These are phyloP conservation scores for Lolium perenne DNA, from an alignment of 176 grass and related monocot genomes.

Conservation along the genomic window DNA sequence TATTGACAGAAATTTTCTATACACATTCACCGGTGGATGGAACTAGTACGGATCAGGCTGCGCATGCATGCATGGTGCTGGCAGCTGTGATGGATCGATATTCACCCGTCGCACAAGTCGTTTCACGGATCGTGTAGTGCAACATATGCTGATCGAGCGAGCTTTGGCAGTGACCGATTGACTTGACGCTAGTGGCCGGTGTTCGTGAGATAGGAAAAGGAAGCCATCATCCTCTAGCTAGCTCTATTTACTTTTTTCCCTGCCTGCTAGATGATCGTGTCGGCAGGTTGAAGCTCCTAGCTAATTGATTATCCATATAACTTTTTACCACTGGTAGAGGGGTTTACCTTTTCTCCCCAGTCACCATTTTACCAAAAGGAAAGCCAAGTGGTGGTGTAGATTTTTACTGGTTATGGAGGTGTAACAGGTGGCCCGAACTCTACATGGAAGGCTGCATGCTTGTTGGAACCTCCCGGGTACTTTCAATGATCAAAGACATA, in stretches of 20 bases:
- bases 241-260: constrained; percentile 21
- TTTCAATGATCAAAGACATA: background rate
- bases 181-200: constrained; percentile 41
- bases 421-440: background rate
- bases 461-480: background rate
- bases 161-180: constrained; percentile 44
- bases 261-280: constrained; percentile 58
- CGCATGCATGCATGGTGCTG: background rate
- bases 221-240: background rate
- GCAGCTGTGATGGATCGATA: background rate
- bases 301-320: background rate
- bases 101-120: constrained; percentile 26
- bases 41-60: background rate
- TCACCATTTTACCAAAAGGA: constrained; percentile 3
- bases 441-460: background rate
- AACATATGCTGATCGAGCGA: constrained; percentile 25
- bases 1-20: too few relatives aligned
- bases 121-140: constrained; percentile 28
- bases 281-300: constrained; percentile 37
- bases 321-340: background rate
- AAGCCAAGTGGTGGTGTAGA: background rate
- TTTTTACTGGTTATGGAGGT: background rate
- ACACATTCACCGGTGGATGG: background rate
- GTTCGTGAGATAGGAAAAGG: constrained; percentile 30
- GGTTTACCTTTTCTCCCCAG: background rate